Conservation (phyloP, 108 stramenopile genomes). For the Conticribra guillardii region DNA sequence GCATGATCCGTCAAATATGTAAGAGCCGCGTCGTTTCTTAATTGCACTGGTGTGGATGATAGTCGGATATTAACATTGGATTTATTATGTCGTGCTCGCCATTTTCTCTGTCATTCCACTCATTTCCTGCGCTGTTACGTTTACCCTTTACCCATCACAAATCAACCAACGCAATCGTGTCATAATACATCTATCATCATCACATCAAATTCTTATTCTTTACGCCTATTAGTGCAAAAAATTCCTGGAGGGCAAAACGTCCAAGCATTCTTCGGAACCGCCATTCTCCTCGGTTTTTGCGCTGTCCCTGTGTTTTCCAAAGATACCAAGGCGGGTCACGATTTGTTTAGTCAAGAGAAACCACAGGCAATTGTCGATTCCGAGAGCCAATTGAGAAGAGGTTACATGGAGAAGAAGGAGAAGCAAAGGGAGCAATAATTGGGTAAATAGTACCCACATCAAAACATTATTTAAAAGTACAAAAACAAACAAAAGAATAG, state of each 20-base stretch:
- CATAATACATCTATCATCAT: no score
- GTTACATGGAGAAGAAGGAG: conserved; percentile 37
- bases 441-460: neutral
- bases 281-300: conserved; percentile 58
- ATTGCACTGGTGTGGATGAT: no score
- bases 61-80: no score
- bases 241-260: conserved; percentile 50
- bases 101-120: no score
- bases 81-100: no score
- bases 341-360: conserved; percentile 78
- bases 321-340: conserved; percentile 73
- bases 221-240: conserved; percentile 44
- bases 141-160: no score
- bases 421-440: neutral
- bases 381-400: conserved; percentile 58
- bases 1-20: no score
- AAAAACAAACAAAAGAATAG: neutral
- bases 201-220: no score
- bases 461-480: neutral
- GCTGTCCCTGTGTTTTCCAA: conserved; percentile 74
- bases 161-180: no score
- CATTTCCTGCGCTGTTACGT: no score
- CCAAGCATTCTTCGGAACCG: conserved; percentile 65
- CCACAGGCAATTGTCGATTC: conserved; percentile 69
- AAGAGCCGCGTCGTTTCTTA: no score